These are phyloP conservation scores for Cytospora leucostoma DNA, from an alignment of 2,329 filamentous ascomycete genomes.

Conservation along the genomic window DNA sequence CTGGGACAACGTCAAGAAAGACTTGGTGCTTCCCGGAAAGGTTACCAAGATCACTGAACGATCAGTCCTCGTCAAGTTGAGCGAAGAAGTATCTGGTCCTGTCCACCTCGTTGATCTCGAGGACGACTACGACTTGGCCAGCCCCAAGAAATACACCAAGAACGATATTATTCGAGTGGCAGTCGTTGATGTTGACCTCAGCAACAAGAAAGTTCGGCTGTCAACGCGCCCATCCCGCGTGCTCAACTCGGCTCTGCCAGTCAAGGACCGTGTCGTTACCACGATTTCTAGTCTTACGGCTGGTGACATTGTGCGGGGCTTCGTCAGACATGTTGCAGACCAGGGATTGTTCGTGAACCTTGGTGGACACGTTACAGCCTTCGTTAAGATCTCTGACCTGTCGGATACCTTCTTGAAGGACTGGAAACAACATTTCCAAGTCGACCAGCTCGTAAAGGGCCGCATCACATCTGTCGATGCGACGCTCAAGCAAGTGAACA, in stretches of 20 bases:
- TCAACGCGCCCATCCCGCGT: slow-evolving; percentile 87
- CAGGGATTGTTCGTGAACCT: slow-evolving; percentile 87
- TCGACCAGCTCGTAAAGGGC: slow-evolving; percentile 88
- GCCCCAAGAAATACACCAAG: slow-evolving; percentile 73
- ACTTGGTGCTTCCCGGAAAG: slow-evolving; percentile 79
- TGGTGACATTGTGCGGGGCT: slow-evolving; percentile 83
- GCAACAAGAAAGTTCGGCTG: slow-evolving; percentile 81
- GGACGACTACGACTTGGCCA: slow-evolving; percentile 82
- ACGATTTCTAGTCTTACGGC: slow-evolving; percentile 69
- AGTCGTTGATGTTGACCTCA: slow-evolving; percentile 74
- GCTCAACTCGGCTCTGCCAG: slow-evolving; percentile 77
- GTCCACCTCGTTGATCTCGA: slow-evolving; percentile 80
- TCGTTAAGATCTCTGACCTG: slow-evolving; percentile 83
- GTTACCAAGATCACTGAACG: slow-evolving; percentile 85
- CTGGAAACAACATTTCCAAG: slow-evolving; percentile 86
- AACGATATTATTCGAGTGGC: slow-evolving; percentile 89
- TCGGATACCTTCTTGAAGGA: slow-evolving; percentile 92
- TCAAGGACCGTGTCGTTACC: slow-evolving; percentile 79
- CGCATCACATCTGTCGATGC: slow-evolving; percentile 75
- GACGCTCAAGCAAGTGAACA: slow-evolving; percentile 70
- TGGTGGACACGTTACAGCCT: slow-evolving; percentile 77
- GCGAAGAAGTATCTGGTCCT: slow-evolving; percentile 75
- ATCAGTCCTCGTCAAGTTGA: slow-evolving; percentile 82
- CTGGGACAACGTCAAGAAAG: slow-evolving; percentile 71
- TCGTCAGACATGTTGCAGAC: slow-evolving; percentile 86